phyloP scores from a whole-genome alignment of 768 basidiomycete species.

The Inosperma sp. region DNA sequence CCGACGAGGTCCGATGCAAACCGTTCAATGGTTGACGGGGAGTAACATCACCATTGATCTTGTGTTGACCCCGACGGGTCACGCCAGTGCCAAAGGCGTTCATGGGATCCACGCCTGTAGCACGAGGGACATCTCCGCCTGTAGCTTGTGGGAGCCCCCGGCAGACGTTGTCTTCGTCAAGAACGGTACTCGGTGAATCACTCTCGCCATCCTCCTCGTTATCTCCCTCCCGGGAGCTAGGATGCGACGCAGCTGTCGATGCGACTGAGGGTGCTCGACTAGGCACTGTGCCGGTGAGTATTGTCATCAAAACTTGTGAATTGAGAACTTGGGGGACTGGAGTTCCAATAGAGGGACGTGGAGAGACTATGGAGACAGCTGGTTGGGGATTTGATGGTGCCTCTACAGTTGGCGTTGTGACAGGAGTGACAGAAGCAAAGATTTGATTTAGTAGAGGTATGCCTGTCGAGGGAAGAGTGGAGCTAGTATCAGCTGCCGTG shows the following conservation, averaged over 20 bases:
- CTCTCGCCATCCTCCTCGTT: conserved; percentile 46
- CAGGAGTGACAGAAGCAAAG: conserved; percentile 59
- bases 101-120: conserved; percentile 19
- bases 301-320: conserved; percentile 58
- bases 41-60: conserved; percentile 55
- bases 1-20: conserved; percentile 18
- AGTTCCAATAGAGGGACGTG: conserved; percentile 37
- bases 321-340: conserved; percentile 62
- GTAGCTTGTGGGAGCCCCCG: conserved; percentile 17
- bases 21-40: conserved; percentile 35
- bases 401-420: background rate
- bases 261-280: conserved; percentile 40
- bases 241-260: conserved; percentile 37
- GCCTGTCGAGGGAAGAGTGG: conserved; percentile 38
- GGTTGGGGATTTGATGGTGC: conserved; percentile 11
- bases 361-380: conserved; percentile 16
- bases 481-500: conserved; percentile 36
- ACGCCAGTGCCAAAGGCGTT: conserved; percentile 17
- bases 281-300: conserved; percentile 54
- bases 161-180: conserved; percentile 32
- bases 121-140: conserved; percentile 31
- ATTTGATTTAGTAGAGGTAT: conserved; percentile 60
- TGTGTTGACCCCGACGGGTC: conserved; percentile 21
- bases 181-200: conserved; percentile 39
- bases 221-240: conserved; percentile 53